A percentile compares a stretch with the other conserved stretches of the same genome.
phyloP scores from a whole-genome alignment of 306 rosid genomes.

The Castanopsis chinensis region DNA sequence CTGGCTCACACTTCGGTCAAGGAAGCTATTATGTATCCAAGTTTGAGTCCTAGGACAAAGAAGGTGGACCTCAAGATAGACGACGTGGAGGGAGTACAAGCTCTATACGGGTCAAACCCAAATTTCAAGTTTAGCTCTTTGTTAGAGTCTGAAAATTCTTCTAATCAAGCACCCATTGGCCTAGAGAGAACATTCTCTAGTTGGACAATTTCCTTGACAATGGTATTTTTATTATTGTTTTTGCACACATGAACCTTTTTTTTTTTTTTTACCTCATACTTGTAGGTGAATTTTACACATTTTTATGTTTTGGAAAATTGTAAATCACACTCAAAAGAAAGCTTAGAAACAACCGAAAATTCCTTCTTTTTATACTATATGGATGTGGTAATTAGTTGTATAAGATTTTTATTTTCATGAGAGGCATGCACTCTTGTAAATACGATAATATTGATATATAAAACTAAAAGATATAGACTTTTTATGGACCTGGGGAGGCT shows the following conservation, averaged over 20 bases:
- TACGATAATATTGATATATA: neutral
- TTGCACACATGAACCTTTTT: constrained; percentile 5
- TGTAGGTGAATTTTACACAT: neutral
- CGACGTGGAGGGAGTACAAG: constrained; percentile 90
- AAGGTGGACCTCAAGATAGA: constrained; percentile 69
- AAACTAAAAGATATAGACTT: constrained; percentile 6
- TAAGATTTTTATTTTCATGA: too few relatives aligned
- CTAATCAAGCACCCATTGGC: constrained; percentile 29
- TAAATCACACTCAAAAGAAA: neutral
- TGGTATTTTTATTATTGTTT: constrained; percentile 23
- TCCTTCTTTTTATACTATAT: neutral
- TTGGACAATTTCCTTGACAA: constrained; percentile 24
- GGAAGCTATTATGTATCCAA: constrained; percentile 92
- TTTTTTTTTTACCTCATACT: constrained; percentile 18
- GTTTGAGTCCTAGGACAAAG: constrained; percentile 67
- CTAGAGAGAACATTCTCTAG: constrained; percentile 14
- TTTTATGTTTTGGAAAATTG: neutral
- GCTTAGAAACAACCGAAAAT: neutral
- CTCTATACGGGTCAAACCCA: constrained; percentile 84
- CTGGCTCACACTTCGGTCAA: constrained; percentile 70
- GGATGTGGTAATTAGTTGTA: too few relatives aligned
- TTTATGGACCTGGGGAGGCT: neutral
- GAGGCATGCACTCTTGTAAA: too few relatives aligned
- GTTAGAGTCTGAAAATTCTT: constrained; percentile 49
- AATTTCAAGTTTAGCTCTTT: constrained; percentile 57